A percentile compares a stretch with the other conserved stretches of the same genome.
Conservation (phyloP, 2,329 filamentous ascomycete species). For the Scytalidium lignicola region DNA sequence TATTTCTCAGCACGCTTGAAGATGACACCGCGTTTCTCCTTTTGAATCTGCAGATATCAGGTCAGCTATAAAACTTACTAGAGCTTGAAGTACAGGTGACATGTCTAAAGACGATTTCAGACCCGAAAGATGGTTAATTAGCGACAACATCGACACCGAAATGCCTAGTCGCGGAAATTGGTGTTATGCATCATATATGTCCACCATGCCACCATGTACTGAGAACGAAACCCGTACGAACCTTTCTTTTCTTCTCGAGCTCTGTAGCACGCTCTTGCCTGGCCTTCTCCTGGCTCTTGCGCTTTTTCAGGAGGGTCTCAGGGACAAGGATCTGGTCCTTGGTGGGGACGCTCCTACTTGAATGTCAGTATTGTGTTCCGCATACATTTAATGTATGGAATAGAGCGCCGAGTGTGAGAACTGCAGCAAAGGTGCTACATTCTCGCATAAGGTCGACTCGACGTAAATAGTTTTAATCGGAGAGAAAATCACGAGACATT, state of each 20-base stretch:
- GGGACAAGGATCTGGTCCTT: conserved; percentile 94
- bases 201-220: conserved; percentile 32
- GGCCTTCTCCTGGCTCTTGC: conserved; percentile 99
- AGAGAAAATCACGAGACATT: conserved; percentile 46
- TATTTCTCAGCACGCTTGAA: conserved; percentile 99
- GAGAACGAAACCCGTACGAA: conserved; percentile 34
- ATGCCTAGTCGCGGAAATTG: conserved; percentile 83
- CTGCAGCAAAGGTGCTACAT: conserved; percentile 87
- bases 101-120: conserved; percentile 53
- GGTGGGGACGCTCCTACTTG: conserved; percentile 80
- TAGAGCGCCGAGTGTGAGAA: conserved; percentile 83
- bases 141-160: conserved; percentile 89
- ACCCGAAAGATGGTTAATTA: conserved; percentile 99
- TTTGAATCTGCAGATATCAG: conserved; percentile 67
- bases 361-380: conserved; percentile 74
- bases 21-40: conserved; percentile 97
- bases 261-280: conserved; percentile 81
- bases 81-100: conserved; percentile 10
- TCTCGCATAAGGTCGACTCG: conserved; percentile 85
- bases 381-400: conserved; percentile 53
- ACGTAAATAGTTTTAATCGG: conserved; percentile 71
- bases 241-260: conserved; percentile 83
- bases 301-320: conserved; percentile 99
- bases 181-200: conserved; percentile 78
- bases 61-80: conserved; percentile 30